These are phyloP conservation scores for Dryas integrifolia DNA, from an alignment of 331 rosid genomes.

Conservation along the genomic window DNA sequence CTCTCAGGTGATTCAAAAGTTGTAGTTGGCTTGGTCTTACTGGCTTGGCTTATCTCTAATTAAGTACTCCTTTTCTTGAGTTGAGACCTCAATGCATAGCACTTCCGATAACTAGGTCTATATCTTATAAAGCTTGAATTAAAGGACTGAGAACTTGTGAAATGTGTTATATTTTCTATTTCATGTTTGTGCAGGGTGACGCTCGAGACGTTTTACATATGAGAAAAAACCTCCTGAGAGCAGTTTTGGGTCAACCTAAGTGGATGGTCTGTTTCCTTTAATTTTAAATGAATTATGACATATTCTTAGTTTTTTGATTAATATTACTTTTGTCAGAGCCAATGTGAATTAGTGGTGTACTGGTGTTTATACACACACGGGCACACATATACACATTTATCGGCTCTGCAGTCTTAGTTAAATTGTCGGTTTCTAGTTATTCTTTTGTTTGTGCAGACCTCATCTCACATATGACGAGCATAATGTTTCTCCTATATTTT, in stretches of 20 bases:
- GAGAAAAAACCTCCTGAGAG: constrained; percentile 70
- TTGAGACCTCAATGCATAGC: neutral
- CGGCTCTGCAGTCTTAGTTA: no score
- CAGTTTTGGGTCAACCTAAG: constrained; percentile 50
- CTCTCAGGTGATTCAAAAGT: neutral
- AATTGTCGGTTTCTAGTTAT: no score
- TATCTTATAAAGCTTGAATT: neutral
- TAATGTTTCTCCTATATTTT: neutral
- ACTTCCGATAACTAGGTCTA: neutral
- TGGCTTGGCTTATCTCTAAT: neutral
- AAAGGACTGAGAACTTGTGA: neutral
- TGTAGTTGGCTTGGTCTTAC: neutral
- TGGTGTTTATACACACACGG: neutral
- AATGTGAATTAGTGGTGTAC: neutral
- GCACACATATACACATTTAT: no score
- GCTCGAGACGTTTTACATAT: constrained; percentile 57
- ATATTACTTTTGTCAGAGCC: neutral
- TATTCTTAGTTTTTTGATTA: constrained; percentile 17
- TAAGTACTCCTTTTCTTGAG: neutral
- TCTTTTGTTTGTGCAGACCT: neutral
- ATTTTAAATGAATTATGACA: constrained; percentile 6
- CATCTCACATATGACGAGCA: neutral
- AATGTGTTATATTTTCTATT: constrained; percentile 13
- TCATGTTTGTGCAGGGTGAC: constrained; percentile 57
- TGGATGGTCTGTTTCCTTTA: constrained; percentile 55